Base-by-base conservation (phyloP, 73 alveolate genomes). In the Paramecium tetraurelia region DNA sequence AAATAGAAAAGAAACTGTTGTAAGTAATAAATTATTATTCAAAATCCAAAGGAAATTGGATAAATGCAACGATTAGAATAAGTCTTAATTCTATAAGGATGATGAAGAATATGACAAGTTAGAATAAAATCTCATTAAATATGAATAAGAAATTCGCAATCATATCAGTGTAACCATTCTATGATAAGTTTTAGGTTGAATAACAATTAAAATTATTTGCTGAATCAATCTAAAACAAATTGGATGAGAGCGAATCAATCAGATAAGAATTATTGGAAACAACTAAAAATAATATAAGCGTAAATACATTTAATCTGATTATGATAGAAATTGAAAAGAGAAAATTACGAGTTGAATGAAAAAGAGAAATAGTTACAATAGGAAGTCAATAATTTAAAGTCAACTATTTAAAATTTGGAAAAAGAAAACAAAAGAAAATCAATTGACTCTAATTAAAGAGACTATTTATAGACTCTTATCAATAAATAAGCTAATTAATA, bases 101-200 rank as follows among this genome's bases (percentile, higher is more conserved):
- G 90, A 80, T 31, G 90, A 80, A 31, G 90, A 80, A 80, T 80
- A 80, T 80, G 90, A 80, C 4, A 80, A 80, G 22, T 80, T 80
- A 41, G 90, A 80, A 80, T 80, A 80, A 46, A 22, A 35, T 24
- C n/a, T 80, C 44, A 22, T 31, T 10, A 80, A 80, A 80, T 48
- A 80, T 80, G 90, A 80, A 43, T 14, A 27, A 20, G 90, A 80
- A 48, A 80, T 80, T 11, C 48, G 90, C 7, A 80, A 18, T 10
- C 90, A 80, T 44, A 80, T 80, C 4, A 80, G 90, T 10, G 90
- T 80, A 80, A 5, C 21, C 3, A 7, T 16, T 21, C 5, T 22
- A 63, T 14, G 1, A 27, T 11, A 7, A 12, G 4, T 7, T 29
- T 36, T 36, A 72, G 86, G 68, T 72, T n/a, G 86, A 72, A 72